phyloP scores from a whole-genome alignment of 768 basidiomycete genomes.

The Termitomyces bulborhizus region DNA sequence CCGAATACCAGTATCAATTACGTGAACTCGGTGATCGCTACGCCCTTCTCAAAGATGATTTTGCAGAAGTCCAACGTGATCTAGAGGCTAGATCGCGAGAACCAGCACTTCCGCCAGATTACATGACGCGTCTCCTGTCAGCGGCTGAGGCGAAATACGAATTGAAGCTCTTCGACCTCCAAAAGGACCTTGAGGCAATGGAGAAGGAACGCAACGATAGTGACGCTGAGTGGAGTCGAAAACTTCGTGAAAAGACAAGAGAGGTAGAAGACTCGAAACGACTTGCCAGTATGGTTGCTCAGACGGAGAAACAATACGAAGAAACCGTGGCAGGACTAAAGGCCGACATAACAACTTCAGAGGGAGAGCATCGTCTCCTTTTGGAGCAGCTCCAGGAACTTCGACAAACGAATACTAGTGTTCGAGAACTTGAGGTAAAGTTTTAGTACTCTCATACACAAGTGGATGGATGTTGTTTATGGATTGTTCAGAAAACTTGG shows the following conservation, averaged over 20 bases:
- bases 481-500: slow-evolving; percentile 23
- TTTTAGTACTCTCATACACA: background rate
- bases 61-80: slow-evolving; percentile 56
- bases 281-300: slow-evolving; percentile 49
- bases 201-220: slow-evolving; percentile 85
- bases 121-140: slow-evolving; percentile 66
- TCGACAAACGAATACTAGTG: slow-evolving; percentile 38
- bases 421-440: slow-evolving; percentile 60
- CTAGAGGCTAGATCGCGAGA: slow-evolving; percentile 42
- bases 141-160: slow-evolving; percentile 77
- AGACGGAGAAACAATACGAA: slow-evolving; percentile 55
- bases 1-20: slow-evolving; percentile 83
- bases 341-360: slow-evolving; percentile 46
- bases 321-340: slow-evolving; percentile 43
- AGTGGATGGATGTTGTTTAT: background rate
- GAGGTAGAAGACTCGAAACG: slow-evolving; percentile 73
- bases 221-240: slow-evolving; percentile 86
- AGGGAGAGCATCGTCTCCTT: slow-evolving; percentile 40
- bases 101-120: slow-evolving; percentile 47
- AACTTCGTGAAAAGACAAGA: slow-evolving; percentile 68
- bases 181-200: slow-evolving; percentile 48
- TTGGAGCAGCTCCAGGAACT: slow-evolving; percentile 53
- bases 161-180: slow-evolving; percentile 64
- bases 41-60: slow-evolving; percentile 65
- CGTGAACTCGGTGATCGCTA: slow-evolving; percentile 74